A percentile compares a stretch with the other conserved stretches of the same genome.
Evolutionary conservation across 352 stramenopile genomes (phyloP).

Genomic region (Pythium rhizo-oryzae): DNA sequence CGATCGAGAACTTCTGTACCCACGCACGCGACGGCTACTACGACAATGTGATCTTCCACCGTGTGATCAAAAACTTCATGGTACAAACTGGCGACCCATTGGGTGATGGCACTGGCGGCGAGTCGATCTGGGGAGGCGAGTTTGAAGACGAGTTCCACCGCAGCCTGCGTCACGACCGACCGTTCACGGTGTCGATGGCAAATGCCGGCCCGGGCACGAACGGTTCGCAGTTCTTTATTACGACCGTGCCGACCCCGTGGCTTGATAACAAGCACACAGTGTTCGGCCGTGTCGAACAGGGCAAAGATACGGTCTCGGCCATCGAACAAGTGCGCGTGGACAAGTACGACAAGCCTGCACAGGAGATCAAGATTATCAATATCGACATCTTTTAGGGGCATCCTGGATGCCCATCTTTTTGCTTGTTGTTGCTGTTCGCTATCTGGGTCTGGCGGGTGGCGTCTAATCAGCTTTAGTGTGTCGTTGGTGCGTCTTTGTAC

Average conservation of each 20-base stretch:
- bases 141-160: slow-evolving; percentile 99
- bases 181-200: slow-evolving; percentile 98
- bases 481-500: background rate
- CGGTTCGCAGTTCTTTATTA: slow-evolving; percentile 98
- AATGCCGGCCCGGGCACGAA: slow-evolving; percentile 97
- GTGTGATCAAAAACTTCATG: slow-evolving; percentile 99
- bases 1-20: slow-evolving; percentile 98
- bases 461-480: slow-evolving; percentile 3
- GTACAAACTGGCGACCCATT: slow-evolving; percentile 96
- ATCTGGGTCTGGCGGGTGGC: background rate
- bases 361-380: slow-evolving; percentile 91
- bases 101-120: slow-evolving; percentile 97
- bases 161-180: slow-evolving; percentile 93
- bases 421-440: background rate
- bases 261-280: slow-evolving; percentile 97
- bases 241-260: slow-evolving; percentile 96
- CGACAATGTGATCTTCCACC: slow-evolving; percentile 99
- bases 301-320: slow-evolving; percentile 97
- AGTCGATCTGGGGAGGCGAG: slow-evolving; percentile 99
- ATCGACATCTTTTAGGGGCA: slow-evolving; percentile 77
- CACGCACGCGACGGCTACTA: slow-evolving; percentile 98
- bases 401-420: background rate
- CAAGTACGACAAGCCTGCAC: slow-evolving; percentile 75
- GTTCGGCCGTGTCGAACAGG: slow-evolving; percentile 89
- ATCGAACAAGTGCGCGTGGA: slow-evolving; percentile 94